Evolutionary conservation across 2,329 filamentous ascomycete species (phyloP), one percentile per base, ranked within the genome.

Genomic region (Venturia carpophila): DNA sequence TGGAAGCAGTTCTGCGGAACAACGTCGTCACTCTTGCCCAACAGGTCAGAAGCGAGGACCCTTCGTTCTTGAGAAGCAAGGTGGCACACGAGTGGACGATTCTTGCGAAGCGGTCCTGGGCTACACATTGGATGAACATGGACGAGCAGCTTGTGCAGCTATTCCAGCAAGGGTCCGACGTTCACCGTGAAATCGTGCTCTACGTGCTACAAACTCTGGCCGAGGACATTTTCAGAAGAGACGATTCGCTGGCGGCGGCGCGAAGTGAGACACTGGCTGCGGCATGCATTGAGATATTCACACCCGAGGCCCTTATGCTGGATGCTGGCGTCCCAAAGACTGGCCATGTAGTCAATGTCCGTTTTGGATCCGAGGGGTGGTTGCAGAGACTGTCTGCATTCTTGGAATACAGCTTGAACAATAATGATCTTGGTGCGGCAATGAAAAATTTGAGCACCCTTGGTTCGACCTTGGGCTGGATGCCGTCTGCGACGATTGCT

Each of bases 1-100:
- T 96, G 74, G 85, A 86, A 21, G 78, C 79, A 37, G 83, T 84
- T 63, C 77, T 99, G 65, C 85, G 90, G 62, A 81, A 82, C 66
- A 94, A 92, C 84, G 85, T 96, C 55, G 77, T 96, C 65, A 82
- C 88, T 73, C 86, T 99, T 15, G 90, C 91, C 15, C 85, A 89
- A 71, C 82, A 83, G 67, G 80, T 95, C 55, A 81, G 84, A 5
- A 83, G 83, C 58, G 83, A 86, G 24, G 93, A 97, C 73, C 90
- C 91, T 2, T 76, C 83, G 41, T 99, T 92, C 74, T 80, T 97
- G 69, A 84, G 93, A 70, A 97, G 96, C 81, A 99, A 99, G 79
- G 88, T 94, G 42, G 91, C 91, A 37, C 89, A 96, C 76, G 79
- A 99, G 67, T 99, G 94, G 94, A 90, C 92, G 9, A 94, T 97